Evolutionary conservation across 2,329 filamentous ascomycete species (phyloP), one percentile per base, ranked within the genome.

Genomic region (Aspergillus sp.): DNA sequence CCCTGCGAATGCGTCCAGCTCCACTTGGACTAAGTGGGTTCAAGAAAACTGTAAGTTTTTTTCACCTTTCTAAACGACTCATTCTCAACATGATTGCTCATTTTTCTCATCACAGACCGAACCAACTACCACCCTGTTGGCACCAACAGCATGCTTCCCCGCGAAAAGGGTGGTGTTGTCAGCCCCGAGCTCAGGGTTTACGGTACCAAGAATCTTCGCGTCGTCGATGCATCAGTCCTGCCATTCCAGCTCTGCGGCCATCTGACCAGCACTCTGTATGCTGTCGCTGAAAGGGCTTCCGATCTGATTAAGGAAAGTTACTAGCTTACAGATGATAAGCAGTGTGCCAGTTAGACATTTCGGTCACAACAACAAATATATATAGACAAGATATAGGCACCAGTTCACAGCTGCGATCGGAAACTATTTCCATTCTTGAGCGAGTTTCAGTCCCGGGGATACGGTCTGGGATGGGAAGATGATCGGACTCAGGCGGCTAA

Each of bases 11-110:
- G 68, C 69, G 1, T 55, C 66, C 1, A 61, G 62, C 10, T 38
- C 61, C 10, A 55, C 54, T 3, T 74, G 72, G 72, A 30, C 62
- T 11, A 53, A 60, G 10, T 74, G 70, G 68, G 53, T 68, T 27
- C 64, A 66, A 17, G 53, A 52, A 3, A 66, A 65, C 54, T 73
- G 19, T 19, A 19, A 19, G 19, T 19, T 19, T 19, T 19, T 19
- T 19, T 19, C 19, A 19, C 19, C 19, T 19, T 19, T 19, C 19
- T 19, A 19, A 19, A 19, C 19, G 19, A 19, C 19, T 19, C 19
- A 19, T 19, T 19, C 19, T 19, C 19, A 19, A 19, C 19, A 19
- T 19, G 19, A 19, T 19, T 19, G 19, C 19, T 19, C 19, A 19
- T 19, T 19, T 19, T 19, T 19, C 19, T 19, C 19, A 19, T 19